phyloP scores from a whole-genome alignment of 2,329 filamentous ascomycete species.

The Drechmeria coniospora region DNA sequence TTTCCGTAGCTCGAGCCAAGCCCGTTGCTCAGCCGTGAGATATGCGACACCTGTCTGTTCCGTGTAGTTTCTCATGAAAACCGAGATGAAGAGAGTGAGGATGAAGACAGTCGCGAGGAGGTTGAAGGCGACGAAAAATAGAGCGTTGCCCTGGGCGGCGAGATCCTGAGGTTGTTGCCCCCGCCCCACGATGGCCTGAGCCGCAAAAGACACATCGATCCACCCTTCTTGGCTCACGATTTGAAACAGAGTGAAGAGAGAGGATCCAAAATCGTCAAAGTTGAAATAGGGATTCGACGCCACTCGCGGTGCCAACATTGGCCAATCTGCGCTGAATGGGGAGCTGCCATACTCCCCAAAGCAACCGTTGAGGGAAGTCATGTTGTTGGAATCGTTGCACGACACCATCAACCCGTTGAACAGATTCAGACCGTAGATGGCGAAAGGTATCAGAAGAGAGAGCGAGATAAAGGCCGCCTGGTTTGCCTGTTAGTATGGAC shows the following conservation, averaged over 20 bases:
- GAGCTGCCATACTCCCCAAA: conserved; percentile 66
- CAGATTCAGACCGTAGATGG: conserved; percentile 86
- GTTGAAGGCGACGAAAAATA: conserved; percentile 96
- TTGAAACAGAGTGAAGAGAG: conserved; percentile 92
- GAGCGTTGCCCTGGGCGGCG: conserved; percentile 63
- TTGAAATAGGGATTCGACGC: conserved; percentile 72
- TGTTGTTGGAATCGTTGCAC: conserved; percentile 54
- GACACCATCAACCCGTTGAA: conserved; percentile 68
- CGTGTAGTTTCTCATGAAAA: conserved; percentile 99
- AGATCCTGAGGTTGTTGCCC: conserved; percentile 58
- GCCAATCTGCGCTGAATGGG: conserved; percentile 62
- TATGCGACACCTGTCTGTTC: conserved; percentile 97
- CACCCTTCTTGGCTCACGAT: conserved; percentile 98
- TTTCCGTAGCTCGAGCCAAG: conserved; percentile 91
- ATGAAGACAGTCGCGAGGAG: conserved; percentile 92
- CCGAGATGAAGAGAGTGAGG: conserved; percentile 90
- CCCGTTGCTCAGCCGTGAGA: conserved; percentile 86
- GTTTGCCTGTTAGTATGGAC: conserved; percentile 5
- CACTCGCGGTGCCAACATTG: conserved; percentile 66
- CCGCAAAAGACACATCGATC: conserved; percentile 80
- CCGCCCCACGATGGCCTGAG: conserved; percentile 64
- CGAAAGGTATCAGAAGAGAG: conserved; percentile 87
- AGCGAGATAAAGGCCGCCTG: conserved; percentile 81
- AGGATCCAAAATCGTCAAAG: conserved; percentile 89
- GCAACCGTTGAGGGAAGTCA: conserved; percentile 54